phyloP scores from a whole-genome alignment of 306 rosid genomes.

The Casuarina glauca region DNA sequence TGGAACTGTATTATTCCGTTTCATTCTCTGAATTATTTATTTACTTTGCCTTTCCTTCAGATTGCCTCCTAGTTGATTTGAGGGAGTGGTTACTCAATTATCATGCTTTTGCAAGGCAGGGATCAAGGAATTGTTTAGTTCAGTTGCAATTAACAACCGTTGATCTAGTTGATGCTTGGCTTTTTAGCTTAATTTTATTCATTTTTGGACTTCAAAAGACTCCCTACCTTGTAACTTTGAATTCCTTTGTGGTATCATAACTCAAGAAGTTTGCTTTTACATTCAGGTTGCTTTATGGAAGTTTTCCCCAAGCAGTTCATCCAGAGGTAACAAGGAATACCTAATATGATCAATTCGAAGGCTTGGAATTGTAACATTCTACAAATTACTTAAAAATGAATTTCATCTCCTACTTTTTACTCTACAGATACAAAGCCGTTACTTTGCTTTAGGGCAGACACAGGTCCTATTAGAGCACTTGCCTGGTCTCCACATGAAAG shows the following conservation, averaged over 20 bases:
- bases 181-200: not conserved
- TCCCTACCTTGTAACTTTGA: constrained; percentile 16
- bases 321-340: constrained; percentile 53
- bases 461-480: constrained; percentile 82
- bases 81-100: not conserved
- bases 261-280: constrained; percentile 34
- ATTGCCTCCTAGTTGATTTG: not conserved
- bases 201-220: constrained; percentile 6
- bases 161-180: not conserved
- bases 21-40: constrained; percentile 16
- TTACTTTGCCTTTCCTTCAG: constrained; percentile 7
- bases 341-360: constrained; percentile 18
- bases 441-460: constrained; percentile 80
- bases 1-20: constrained; percentile 68
- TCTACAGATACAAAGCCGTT: constrained; percentile 79
- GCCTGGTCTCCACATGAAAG: constrained; percentile 90
- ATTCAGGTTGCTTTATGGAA: constrained; percentile 92
- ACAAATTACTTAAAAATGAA: constrained; percentile 3
- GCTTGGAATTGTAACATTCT: constrained; percentile 27
- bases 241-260: constrained; percentile 18
- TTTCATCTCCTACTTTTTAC: constrained; percentile 24
- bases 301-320: constrained; percentile 55
- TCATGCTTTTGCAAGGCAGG: constrained; percentile 3
- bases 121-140: not conserved
- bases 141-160: not conserved